Percentiles rank a stretch among this genome's conserved stretches.
phyloP scores from a whole-genome alignment of 768 basidiomycete species.

The Mycena galericulata region DNA sequence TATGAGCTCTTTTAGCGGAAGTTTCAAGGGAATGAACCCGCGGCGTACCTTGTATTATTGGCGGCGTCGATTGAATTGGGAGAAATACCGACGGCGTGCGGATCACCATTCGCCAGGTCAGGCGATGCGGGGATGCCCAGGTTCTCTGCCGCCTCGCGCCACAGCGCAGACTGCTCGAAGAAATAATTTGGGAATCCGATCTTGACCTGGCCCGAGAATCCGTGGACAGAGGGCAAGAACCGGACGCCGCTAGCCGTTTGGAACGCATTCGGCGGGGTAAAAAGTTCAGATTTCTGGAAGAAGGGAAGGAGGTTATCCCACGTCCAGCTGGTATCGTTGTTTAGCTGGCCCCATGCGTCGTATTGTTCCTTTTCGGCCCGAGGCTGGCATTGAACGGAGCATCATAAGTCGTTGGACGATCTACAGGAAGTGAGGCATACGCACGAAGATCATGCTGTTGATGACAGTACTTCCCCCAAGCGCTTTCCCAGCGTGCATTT shows the following conservation, averaged over 20 bases:
- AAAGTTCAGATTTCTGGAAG: constrained; percentile 68
- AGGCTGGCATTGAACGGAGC: constrained; percentile 36
- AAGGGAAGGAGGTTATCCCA: constrained; percentile 58
- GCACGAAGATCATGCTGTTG: constrained; percentile 58
- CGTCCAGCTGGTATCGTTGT: constrained; percentile 44
- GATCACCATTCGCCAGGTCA: constrained; percentile 43
- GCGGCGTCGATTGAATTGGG: constrained; percentile 46
- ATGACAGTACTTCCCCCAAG: constrained; percentile 72
- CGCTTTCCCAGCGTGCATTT: constrained; percentile 56
- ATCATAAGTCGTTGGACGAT: neutral
- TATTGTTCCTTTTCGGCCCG: constrained; percentile 50
- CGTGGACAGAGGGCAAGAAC: constrained; percentile 41
- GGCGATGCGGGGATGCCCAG: constrained; percentile 40
- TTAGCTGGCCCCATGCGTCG: constrained; percentile 47
- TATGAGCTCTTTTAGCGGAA: too few species aligned
- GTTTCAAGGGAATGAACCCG: too few species aligned
- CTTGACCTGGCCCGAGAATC: constrained; percentile 44
- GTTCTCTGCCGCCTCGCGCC: too few species aligned
- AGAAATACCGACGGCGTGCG: constrained; percentile 45
- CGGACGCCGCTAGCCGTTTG: constrained; percentile 42
- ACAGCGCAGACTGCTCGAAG: constrained; percentile 45
- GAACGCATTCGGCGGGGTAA: constrained; percentile 58
- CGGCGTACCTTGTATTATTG: too few species aligned
- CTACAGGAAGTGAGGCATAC: constrained; percentile 10
- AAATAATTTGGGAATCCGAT: constrained; percentile 50